Conservation (phyloP, 1,139 yeast species). For the Pichia sp. region DNA sequence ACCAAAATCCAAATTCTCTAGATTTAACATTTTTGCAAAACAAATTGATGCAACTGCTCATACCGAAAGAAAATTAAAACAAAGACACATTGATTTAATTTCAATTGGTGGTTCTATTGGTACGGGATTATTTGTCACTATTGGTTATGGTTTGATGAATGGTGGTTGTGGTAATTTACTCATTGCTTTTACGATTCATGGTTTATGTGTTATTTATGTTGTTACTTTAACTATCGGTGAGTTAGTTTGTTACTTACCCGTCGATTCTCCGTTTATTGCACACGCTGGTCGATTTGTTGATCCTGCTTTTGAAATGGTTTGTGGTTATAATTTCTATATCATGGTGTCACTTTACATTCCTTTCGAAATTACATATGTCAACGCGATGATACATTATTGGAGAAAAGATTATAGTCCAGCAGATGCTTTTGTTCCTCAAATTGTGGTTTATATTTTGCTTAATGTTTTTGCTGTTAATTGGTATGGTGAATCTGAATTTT, state of each 20-base stretch:
- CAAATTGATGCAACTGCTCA: slow-evolving; percentile 3
- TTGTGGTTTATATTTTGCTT: slow-evolving; percentile 34
- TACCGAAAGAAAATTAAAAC: slow-evolving; percentile 28
- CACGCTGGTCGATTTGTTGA: slow-evolving; percentile 50
- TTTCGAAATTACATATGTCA: slow-evolving; percentile 47
- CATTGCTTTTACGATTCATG: slow-evolving; percentile 54
- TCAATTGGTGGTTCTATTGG: slow-evolving; percentile 82
- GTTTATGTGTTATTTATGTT: slow-evolving; percentile 30
- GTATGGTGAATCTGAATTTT: slow-evolving; percentile 59
- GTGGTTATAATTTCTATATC: slow-evolving; percentile 42
- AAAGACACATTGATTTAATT: slow-evolving; percentile 65
- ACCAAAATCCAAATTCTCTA: neutral
- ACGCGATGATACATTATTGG: slow-evolving; percentile 47
- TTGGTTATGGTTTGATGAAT: slow-evolving; percentile 56
- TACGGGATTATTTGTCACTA: slow-evolving; percentile 67
- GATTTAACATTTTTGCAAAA: neutral
- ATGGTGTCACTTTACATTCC: slow-evolving; percentile 47
- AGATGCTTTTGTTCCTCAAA: slow-evolving; percentile 37
- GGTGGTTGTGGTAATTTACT: slow-evolving; percentile 78
- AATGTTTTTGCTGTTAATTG: slow-evolving; percentile 40
- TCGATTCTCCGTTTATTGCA: slow-evolving; percentile 44
- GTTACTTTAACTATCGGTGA: slow-evolving; percentile 44
- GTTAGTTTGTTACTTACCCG: slow-evolving; percentile 44
- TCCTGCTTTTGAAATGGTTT: slow-evolving; percentile 44
- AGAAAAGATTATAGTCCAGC: slow-evolving; percentile 45